Base-by-base conservation (phyloP, 179 eudicot species). In the Actinidia arguta region DNA sequence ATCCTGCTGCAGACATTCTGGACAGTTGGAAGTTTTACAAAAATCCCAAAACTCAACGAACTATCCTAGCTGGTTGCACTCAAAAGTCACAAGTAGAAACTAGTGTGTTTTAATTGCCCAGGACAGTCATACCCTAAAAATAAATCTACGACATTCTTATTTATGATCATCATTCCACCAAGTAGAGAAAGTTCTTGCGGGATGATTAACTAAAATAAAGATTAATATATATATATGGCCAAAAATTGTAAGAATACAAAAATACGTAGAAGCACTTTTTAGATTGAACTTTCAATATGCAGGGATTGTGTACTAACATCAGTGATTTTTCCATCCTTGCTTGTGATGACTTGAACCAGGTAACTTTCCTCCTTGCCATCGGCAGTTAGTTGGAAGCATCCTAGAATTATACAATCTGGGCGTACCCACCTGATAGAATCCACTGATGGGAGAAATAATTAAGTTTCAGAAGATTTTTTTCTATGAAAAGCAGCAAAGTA, bases 351-450 rank as follows among this genome's bases (percentile, higher is more conserved):
- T 90, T 94, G 97, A 76, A 96, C 86, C 79, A 87, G 76, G 89
- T 96, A 93, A 90, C 83, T 88, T 86, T 91, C 92, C 89, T 94
- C 97, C 80, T 78, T 83, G 36, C 91, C 92, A 76, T 90, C 94
- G 31, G 79, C 88, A 81, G 75, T 86, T 80, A 90, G 82, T 83
- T 87, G 90, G 85, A 92, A 88, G 85, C 92, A 93, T 76, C 99
- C 99, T 25, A 96, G 80, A 66, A 93, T 86, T 61, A 96, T 92
- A 86, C 96, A 91, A 85, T 96, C 97, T 64, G 93, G 82, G 80
- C 97, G 96, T 81, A 93, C 78, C 98, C 99, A 96, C 86, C 90
- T 92, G 88, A 96, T 87, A 83, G 91, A 87, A 86, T 96, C 97
- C 85, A 96, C 99, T 96, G 90, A 76, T 54, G 50, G 64, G 67